Evolutionary conservation across 1,284 basidiomycete genomes (phyloP), one percentile per base, ranked within the genome.

Genomic region (Sanghuangporus baumii): DNA sequence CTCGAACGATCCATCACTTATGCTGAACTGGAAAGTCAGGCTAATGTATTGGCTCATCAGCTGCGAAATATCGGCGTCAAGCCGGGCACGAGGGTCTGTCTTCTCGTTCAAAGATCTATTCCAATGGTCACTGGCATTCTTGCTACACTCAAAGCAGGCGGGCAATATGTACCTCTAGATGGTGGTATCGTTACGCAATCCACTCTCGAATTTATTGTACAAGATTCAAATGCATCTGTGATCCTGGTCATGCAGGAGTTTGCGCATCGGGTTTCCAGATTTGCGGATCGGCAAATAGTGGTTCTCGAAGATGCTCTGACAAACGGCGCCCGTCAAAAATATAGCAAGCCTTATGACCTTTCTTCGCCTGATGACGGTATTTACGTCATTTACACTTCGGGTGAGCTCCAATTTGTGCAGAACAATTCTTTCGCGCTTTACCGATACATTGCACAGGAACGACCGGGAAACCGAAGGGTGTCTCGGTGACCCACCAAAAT

Each of bases 341-440:
- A 62, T 2, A 60, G 67, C 31, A 79, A 78, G 65, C 77, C 76
- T 6, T 65, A 72, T 57, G 79, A 82, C 65, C 62, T 75, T 18
- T 76, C 76, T 3, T 73, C 71, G 38, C 68, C 78, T 6, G 70
- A 72, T n/a, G 78, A 82, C 67, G 79, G 78, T 46, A 79, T 78
- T 11, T 85, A 85, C 72, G 79, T 84, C 43, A 85, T 86, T 59
- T 86, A 85, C 68, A 85, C 83, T 7, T 83, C 82, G 55, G 84
- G 84, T 84, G 68, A 60, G 78, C 69, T 48, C 37, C 5, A 36
- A 62, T 43, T 50, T 31, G 18, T 56, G 18, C 34, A 12, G 38
- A 3, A 41, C 18, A 38, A 6, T 34, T 34, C n/a, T 37, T 16
- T 18, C 31, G 2, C 9, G 6, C 6, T 8, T 38, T 1, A 38